A percentile compares a stretch with the other conserved stretches of the same genome.
Evolutionary conservation across 1,284 basidiomycete species (phyloP).

Genomic region (Blastosporella zonata): DNA sequence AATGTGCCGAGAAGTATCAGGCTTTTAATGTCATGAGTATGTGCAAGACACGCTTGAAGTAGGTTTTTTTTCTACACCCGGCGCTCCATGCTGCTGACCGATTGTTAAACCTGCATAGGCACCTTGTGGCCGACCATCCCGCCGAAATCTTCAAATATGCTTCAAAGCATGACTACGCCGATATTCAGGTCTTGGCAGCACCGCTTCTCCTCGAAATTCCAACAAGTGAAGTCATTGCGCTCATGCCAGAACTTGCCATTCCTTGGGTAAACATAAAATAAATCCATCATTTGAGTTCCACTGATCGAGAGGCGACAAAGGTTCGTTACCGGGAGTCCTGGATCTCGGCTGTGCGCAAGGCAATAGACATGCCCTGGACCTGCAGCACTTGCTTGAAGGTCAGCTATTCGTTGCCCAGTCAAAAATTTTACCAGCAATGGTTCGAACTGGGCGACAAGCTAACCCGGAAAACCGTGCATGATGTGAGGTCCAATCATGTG

Average conservation of each 20-base stretch:
- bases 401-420: slow-evolving; percentile 11
- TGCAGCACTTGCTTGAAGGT: background rate
- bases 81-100: background rate
- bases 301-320: background rate
- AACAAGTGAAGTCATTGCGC: background rate
- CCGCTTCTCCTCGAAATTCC: slow-evolving; percentile 7
- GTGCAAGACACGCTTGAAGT: slow-evolving; percentile 12
- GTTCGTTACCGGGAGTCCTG: background rate
- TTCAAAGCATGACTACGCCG: slow-evolving; percentile 8
- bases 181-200: slow-evolving; percentile 3
- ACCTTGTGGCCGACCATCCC: background rate
- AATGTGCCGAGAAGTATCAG: slow-evolving; percentile 17
- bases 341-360: background rate
- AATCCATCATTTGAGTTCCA: background rate
- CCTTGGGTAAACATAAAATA: slow-evolving; percentile 4
- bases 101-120: background rate
- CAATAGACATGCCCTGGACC: background rate
- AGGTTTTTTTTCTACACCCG: slow-evolving; percentile 6
- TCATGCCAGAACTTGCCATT: background rate
- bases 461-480: slow-evolving; percentile 11
- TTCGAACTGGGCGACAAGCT: slow-evolving; percentile 17
- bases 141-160: slow-evolving; percentile 5
- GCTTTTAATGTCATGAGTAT: slow-evolving; percentile 12
- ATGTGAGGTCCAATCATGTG: background rate
- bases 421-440: slow-evolving; percentile 8